Evolutionary conservation across 2,329 filamentous ascomycete species (phyloP), one percentile per base, ranked within the genome.

Genomic region (Fusarium gaditjirri): DNA sequence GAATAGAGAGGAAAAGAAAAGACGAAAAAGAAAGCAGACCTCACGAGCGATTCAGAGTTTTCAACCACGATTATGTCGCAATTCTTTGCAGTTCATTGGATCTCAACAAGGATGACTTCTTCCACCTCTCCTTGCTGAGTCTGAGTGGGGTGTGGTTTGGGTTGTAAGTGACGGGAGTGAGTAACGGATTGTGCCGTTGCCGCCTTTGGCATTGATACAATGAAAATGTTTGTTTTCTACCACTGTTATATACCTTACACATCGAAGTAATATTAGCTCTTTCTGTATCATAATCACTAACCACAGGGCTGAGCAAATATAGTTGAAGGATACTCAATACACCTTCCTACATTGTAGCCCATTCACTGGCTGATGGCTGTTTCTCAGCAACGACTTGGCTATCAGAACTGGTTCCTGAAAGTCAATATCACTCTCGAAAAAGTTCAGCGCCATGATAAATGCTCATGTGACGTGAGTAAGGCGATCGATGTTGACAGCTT

Each of bases 401-500:
- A 21, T 33, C n/a, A 56, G 29, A 47, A 25, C 17, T 35, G n/a
- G 36, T 29, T 47, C 38, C 23, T 56, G 14, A 35, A 16, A 47
- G 13, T 17, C 29, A 56, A 56, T 47, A 8, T 39, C 19, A 35
- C 35, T 27, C 31, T 31, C 23, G n/a, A 31, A 29, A 36, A 29
- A 39, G 33, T 17, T 25, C 44, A 57, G 27, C 27, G 38, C 56
- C 55, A 19, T 61, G 43, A 65, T 36, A 62, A 59, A 56, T 39
- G 52, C 17, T 41, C 52, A 49, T 57, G 57, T 52, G 53, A 53
- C 64, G 33, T 44, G 33, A 43, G 12, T 39, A 53, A 70, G 71
- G 68, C 64, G 71, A 62, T 59, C 57, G 71, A 72, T 42, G 64
- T 64, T 68, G 47, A 38, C n/a, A 29, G 59, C 57, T 71, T 49